Conservation (phyloP, 352 stramenopile species). For the Pilasporangium apinafurcum region DNA sequence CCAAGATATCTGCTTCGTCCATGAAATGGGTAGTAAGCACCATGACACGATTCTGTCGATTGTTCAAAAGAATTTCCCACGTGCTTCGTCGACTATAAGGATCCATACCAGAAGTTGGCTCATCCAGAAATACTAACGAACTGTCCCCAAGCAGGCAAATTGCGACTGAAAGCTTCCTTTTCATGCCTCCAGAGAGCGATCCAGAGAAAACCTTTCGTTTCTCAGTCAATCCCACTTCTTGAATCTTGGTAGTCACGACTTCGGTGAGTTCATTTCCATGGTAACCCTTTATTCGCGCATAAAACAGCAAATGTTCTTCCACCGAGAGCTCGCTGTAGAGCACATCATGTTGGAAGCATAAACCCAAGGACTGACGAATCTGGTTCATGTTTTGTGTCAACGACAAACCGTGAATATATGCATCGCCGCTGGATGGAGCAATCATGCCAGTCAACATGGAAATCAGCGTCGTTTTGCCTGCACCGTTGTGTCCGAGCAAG, state of each 20-base stretch:
- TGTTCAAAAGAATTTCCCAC: constrained; percentile 84
- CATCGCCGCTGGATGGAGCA: constrained; percentile 43
- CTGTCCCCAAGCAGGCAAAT: constrained; percentile 75
- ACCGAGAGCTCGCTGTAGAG: constrained; percentile 95
- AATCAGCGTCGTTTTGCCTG: constrained; percentile 88
- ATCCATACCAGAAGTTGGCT: constrained; percentile 93
- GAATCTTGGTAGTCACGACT: constrained; percentile 60
- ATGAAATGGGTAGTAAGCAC: constrained; percentile 91
- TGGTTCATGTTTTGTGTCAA: constrained; percentile 65
- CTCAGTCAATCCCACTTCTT: constrained; percentile 86
- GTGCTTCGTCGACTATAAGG: constrained; percentile 83
- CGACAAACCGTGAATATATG: constrained; percentile 45
- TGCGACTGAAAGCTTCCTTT: constrained; percentile 71
- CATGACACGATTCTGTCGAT: constrained; percentile 50
- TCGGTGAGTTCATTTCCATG: constrained; percentile 1
- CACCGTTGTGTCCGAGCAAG: constrained; percentile 94
- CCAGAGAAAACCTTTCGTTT: constrained; percentile 64
- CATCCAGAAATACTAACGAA: constrained; percentile 72
- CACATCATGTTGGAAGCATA: constrained; percentile 97
- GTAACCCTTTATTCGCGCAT: constrained; percentile 88
- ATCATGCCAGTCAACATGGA: constrained; percentile 80
- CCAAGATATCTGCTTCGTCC: constrained; percentile 91
- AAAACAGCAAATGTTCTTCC: constrained; percentile 94
- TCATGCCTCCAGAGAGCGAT: constrained; percentile 74
- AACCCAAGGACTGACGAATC: constrained; percentile 90